Evolutionary conservation across 2,329 filamentous ascomycete genomes (phyloP).

Genomic region (Alternaria sp.): DNA sequence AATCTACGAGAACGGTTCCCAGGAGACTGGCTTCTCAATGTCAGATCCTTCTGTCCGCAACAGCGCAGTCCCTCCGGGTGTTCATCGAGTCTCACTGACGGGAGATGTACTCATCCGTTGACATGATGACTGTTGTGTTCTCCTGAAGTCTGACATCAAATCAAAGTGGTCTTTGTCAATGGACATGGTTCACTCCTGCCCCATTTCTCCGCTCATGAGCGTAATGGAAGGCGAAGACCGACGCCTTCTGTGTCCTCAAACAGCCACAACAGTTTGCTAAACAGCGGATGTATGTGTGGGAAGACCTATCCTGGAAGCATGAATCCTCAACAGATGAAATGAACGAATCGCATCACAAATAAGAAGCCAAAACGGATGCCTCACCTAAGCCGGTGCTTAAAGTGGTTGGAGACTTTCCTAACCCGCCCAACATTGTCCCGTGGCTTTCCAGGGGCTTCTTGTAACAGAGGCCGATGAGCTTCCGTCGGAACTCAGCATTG

Average conservation of each 20-base stretch:
- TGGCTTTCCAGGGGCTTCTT: background rate
- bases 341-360: background rate
- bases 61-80: background rate
- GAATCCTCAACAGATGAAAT: background rate
- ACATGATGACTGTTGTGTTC: background rate
- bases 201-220: background rate
- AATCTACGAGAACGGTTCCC: background rate
- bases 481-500: background rate
- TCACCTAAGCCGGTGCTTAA: background rate
- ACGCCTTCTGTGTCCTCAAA: background rate
- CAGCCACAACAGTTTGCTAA: background rate
- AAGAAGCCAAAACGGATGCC: background rate
- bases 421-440: background rate
- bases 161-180: background rate
- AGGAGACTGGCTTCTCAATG: background rate
- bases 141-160: background rate
- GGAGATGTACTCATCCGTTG: background rate
- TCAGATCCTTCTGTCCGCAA: background rate
- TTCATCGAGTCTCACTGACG: background rate
- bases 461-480: background rate
- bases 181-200: background rate
- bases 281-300: background rate
- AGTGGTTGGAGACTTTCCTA: rapidly evolving
- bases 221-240: background rate
- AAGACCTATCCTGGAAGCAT: background rate